A percentile compares a stretch with the other conserved stretches of the same genome.
Evolutionary conservation across 2,329 filamentous ascomycete species (phyloP).

Genomic region (Colletotrichum theobromicola): DNA sequence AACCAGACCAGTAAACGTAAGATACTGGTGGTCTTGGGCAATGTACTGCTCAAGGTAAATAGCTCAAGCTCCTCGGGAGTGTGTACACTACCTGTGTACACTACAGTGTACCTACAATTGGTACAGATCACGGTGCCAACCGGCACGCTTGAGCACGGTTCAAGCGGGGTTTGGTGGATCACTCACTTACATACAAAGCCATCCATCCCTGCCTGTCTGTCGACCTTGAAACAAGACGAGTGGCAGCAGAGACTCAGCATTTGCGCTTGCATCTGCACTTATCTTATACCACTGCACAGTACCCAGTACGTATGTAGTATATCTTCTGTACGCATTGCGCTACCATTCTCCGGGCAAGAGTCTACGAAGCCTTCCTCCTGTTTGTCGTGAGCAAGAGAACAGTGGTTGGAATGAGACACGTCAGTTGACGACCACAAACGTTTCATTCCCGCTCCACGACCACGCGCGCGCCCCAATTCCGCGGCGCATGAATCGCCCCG

Average conservation of each 20-base stretch:
- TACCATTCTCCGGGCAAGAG: background rate
- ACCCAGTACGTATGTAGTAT: no score
- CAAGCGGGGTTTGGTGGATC: background rate
- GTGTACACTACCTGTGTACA: no score
- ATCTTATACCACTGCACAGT: no score
- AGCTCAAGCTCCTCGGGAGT: no score
- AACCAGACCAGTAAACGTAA: background rate
- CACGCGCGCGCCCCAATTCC: background rate
- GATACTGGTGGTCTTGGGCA: no score
- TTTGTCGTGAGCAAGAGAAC: background rate
- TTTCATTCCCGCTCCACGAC: background rate
- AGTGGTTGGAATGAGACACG: background rate
- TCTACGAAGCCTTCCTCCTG: background rate
- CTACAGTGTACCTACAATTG: no score
- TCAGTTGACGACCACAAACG: background rate
- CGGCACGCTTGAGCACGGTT: background rate
- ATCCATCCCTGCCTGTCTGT: slow-evolving; percentile 1
- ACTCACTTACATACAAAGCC: background rate
- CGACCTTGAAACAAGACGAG: slow-evolving; percentile 8
- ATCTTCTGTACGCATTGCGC: background rate
- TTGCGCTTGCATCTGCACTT: background rate
- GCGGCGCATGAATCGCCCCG: background rate
- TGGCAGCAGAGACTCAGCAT: background rate
- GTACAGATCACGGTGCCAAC: background rate
- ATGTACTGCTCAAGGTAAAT: no score